phyloP scores from a whole-genome alignment of 1,284 basidiomycete genomes.

The Abortiporus biennis region DNA sequence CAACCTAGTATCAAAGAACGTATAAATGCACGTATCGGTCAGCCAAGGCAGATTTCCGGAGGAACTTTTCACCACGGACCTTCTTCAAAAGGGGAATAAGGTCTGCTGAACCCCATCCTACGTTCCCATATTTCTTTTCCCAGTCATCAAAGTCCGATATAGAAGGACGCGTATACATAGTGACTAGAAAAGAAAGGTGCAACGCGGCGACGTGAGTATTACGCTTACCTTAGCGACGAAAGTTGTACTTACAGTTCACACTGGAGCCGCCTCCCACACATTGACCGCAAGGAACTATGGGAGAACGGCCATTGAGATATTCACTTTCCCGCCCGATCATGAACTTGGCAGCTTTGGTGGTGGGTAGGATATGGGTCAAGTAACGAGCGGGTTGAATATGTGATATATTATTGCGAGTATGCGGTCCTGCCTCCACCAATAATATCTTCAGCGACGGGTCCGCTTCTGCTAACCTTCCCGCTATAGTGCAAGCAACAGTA shows the following conservation, averaged over 20 bases:
- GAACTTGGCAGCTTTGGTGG: slow-evolving; percentile 15
- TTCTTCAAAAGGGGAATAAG: slow-evolving; percentile 43
- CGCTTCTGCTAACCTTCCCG: slow-evolving; percentile 37
- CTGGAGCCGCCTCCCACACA: slow-evolving; percentile 51
- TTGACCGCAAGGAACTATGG: slow-evolving; percentile 34
- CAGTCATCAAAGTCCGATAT: slow-evolving; percentile 51
- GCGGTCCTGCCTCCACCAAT: slow-evolving; percentile 35
- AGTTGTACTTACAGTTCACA: slow-evolving; percentile 44
- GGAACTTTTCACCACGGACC: no score
- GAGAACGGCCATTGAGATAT: slow-evolving; percentile 35
- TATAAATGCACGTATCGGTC: neutral
- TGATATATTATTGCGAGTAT: slow-evolving; percentile 22
- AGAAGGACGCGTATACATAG: slow-evolving; percentile 42
- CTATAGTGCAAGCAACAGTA: slow-evolving; percentile 33
- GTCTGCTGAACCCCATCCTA: slow-evolving; percentile 42
- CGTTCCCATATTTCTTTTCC: slow-evolving; percentile 36
- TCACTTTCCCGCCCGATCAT: slow-evolving; percentile 18
- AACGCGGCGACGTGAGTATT: no score
- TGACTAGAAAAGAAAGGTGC: no score
- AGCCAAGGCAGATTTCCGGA: no score
- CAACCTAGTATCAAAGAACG: neutral
- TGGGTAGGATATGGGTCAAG: slow-evolving; percentile 20
- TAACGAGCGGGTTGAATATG: slow-evolving; percentile 28
- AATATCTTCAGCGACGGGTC: slow-evolving; percentile 34
- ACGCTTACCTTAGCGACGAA: neutral